Evolutionary conservation across 805 yeast species (phyloP).

Genomic region (Lipomyces oligophaga): DNA sequence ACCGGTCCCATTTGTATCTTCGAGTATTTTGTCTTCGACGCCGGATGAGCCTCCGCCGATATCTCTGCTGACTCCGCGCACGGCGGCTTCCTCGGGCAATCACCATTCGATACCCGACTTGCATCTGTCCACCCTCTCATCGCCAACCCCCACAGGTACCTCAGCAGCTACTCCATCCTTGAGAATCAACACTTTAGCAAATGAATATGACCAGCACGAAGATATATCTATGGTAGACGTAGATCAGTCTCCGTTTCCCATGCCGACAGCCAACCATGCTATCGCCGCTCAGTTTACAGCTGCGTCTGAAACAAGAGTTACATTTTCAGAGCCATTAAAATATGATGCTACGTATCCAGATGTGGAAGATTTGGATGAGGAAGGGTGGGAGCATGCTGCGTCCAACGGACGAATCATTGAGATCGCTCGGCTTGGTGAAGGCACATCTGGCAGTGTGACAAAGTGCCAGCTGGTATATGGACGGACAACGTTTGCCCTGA

Average conservation of each 20-base stretch:
- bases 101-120: slow-evolving; percentile 1
- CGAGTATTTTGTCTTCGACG: background rate
- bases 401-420: slow-evolving; percentile 58
- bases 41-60: slow-evolving; percentile 3
- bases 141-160: no score
- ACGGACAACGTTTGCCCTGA: slow-evolving; percentile 73
- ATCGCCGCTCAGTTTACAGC: background rate
- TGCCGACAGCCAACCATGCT: background rate
- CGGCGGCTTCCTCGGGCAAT: background rate
- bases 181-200: no score
- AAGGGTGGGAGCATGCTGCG: slow-evolving; percentile 67
- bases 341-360: slow-evolving; percentile 31
- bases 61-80: background rate
- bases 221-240: no score
- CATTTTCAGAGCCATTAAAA: background rate
- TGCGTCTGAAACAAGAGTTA: background rate
- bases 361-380: slow-evolving; percentile 59
- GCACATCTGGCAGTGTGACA: slow-evolving; percentile 87
- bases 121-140: no score
- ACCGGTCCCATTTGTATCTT: background rate
- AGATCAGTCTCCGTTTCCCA: background rate
- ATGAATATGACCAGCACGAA: no score
- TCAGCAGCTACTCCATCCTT: no score
- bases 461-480: slow-evolving; percentile 65
- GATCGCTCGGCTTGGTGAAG: slow-evolving; percentile 79